phyloP scores from a whole-genome alignment of 176 grass and related monocot genomes.

The sorghum (Sorghum bicolor) region Sorghum_bicolor_NCBIv3 NC_012870.2:74999501-75000000 shows the following conservation, averaged over 20 bases:
- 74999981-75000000: conserved; percentile 22
- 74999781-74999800: conserved; percentile 40
- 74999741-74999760: neutral
- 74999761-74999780: conserved; percentile 40
- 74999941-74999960: neutral
- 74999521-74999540: neutral
- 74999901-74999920: neutral
- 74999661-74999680: conserved; percentile 96
- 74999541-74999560: neutral
- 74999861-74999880: neutral
- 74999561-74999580: neutral
- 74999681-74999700: conserved; percentile 48
- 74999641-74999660: conserved; percentile 81
- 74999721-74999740: neutral
- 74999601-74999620: conserved; percentile 82
- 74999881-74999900: neutral
- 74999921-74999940: neutral
- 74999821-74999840: neutral
- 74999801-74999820: conserved; percentile 2
- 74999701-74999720: neutral
- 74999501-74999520: neutral
- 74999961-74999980: neutral
- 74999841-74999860: conserved; percentile 7
- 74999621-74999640: conserved; percentile 75
- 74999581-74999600: neutral